These are phyloP conservation scores for Dendrobium nobile DNA, from an alignment of 106 monocot species.

Conservation along the genomic window DNA sequence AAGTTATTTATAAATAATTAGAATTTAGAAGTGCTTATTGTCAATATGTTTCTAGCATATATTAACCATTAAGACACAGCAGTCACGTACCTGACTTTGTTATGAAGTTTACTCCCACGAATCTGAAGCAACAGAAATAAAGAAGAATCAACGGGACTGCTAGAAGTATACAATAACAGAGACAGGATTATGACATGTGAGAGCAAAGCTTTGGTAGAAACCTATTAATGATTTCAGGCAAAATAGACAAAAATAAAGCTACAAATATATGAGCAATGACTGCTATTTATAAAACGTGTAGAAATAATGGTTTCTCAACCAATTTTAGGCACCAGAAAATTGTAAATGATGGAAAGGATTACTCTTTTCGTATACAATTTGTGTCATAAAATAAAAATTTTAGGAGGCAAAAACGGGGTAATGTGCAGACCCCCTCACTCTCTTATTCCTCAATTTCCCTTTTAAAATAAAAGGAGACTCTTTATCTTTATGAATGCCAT, in stretches of 20 bases:
- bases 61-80: neutral
- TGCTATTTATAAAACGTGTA: neutral
- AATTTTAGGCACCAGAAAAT: neutral
- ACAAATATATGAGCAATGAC: neutral
- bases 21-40: neutral
- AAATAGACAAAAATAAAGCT: neutral
- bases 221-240: neutral
- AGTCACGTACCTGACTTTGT: conserved; percentile 73
- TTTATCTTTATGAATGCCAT: neutral
- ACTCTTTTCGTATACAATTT: neutral
- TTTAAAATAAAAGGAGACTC: neutral
- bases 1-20: neutral
- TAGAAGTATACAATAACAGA: neutral
- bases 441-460: neutral
- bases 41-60: neutral
- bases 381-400: neutral
- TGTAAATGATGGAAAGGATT: neutral
- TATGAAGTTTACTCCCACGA: conserved; percentile 93
- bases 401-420: too few species aligned
- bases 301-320: neutral
- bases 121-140: conserved; percentile 44
- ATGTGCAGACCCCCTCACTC: neutral
- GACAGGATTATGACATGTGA: neutral
- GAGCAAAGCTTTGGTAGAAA: neutral
- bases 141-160: neutral